These are phyloP conservation scores for Oryza meridionalis DNA, from an alignment of 176 grass and related monocot species.

Conservation along the genomic window DNA sequence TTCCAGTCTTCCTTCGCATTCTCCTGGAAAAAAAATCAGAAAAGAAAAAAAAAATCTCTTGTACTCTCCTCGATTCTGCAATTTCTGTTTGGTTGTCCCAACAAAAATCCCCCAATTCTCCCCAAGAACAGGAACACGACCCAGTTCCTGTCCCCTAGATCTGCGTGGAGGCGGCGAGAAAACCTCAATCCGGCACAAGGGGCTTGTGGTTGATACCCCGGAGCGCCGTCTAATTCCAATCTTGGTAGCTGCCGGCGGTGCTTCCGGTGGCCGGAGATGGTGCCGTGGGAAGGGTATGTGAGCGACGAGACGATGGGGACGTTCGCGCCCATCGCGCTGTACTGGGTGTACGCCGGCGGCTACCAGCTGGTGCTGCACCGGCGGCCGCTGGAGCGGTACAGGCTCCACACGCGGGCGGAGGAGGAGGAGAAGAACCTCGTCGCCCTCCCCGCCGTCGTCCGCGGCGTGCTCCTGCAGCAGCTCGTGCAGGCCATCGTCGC, in stretches of 20 bases:
- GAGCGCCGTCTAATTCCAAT: constrained; percentile 30
- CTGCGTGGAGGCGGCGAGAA: constrained; percentile 43
- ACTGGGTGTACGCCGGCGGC: constrained; percentile 77
- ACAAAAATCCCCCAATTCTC: background rate
- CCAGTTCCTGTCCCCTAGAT: constrained; percentile 42
- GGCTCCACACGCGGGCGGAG: constrained; percentile 74
- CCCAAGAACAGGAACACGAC: constrained; percentile 25
- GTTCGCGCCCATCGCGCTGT: constrained; percentile 83
- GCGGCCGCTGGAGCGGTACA: constrained; percentile 64
- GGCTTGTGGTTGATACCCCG: background rate
- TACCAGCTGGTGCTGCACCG: constrained; percentile 73
- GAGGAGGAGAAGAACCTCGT: constrained; percentile 84
- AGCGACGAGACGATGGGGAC: constrained; percentile 94
- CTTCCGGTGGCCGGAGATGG: constrained; percentile 43
- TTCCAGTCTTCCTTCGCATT: background rate
- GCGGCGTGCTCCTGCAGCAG: constrained; percentile 81
- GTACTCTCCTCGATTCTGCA: background rate
- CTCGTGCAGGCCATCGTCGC: constrained; percentile 75
- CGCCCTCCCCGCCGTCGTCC: constrained; percentile 53
- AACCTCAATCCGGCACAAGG: constrained; percentile 21
- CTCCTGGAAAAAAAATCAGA: background rate
- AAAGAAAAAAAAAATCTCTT: background rate
- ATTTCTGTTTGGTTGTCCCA: constrained; percentile 20
- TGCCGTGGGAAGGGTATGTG: constrained; percentile 77
- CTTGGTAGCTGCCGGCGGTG: background rate